A percentile compares a stretch with the other conserved stretches of the same genome.
Evolutionary conservation across 208 protist genomes (phyloP).

Genomic region (Trypanosomatidae sp.): DNA sequence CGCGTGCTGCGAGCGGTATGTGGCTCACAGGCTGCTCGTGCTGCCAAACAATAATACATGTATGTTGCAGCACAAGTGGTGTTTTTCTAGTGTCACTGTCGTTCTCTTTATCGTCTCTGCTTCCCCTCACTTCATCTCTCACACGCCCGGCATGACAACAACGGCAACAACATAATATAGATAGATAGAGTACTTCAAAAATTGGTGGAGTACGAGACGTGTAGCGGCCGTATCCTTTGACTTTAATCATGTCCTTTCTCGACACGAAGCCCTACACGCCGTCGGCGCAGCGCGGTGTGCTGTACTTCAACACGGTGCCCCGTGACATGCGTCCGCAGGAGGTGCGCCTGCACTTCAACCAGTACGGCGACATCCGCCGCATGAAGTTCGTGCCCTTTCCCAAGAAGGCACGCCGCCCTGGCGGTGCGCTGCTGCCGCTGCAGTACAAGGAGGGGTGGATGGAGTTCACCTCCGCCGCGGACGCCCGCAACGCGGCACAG

Average conservation of each 20-base stretch:
- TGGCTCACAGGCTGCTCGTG: no score
- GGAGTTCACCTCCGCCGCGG: constrained; percentile 53
- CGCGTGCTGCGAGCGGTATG: no score
- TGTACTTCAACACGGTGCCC: constrained; percentile 78
- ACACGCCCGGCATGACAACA: no score
- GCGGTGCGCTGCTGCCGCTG: constrained; percentile 59
- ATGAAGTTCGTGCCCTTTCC: constrained; percentile 77
- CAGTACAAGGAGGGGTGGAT: constrained; percentile 83
- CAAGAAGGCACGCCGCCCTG: constrained; percentile 71
- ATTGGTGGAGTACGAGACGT: neutral
- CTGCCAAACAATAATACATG: no score
- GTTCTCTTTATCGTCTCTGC: no score
- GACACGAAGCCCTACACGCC: constrained; percentile 30
- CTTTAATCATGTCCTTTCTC: constrained; percentile 14
- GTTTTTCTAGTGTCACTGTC: no score
- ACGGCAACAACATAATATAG: no score
- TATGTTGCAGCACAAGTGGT: no score
- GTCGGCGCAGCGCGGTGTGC: constrained; percentile 52
- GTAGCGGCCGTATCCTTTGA: no score
- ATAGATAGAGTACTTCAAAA: neutral
- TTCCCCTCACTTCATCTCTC: no score
- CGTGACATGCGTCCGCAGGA: constrained; percentile 77
- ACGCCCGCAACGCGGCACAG: constrained; percentile 46
- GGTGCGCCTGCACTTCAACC: constrained; percentile 64
- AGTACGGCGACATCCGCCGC: constrained; percentile 61